Base-by-base conservation (phyloP, 441 rosid species). In the Breynia disticha region DNA sequence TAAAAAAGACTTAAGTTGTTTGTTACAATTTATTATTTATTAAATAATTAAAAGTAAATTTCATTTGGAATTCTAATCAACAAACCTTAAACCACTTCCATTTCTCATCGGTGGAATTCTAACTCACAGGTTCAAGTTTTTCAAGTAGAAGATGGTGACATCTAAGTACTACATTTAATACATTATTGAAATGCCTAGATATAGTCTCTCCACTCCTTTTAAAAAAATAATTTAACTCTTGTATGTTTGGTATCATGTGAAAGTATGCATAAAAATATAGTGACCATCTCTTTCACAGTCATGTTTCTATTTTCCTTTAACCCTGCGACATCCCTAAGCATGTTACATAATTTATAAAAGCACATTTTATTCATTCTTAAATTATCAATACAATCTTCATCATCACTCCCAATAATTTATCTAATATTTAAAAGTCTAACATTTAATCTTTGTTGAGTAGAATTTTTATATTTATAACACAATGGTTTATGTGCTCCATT, bases 11-110 rank as follows among this genome's bases (percentile, higher is more conserved):
- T n/a, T n/a, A n/a, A n/a, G n/a, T n/a, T n/a, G n/a, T n/a, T n/a
- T n/a, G n/a, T n/a, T n/a, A n/a, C n/a, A n/a, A n/a, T n/a, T n/a
- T n/a, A n/a, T n/a, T n/a, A n/a, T n/a, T n/a, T n/a, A 54, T 18
- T 60, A 16, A 24, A 44, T 55, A 56, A 38, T 38, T 49, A 21
- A 55, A n/a, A 16, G n/a, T n/a, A n/a, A n/a, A 42, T 5, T 5
- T 5, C 4, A 19, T 14, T 24, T 16, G 8, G 42, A 16, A 15
- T 46, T 47, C 46, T n/a, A n/a, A n/a, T n/a, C n/a, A n/a, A n/a
- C n/a, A n/a, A n/a, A n/a, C n/a, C n/a, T n/a, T n/a, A n/a, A 24
- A 28, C 16, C 10, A 21, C 37, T 19, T 5, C 41, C 66, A 62
- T 46, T 41, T 62, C 0, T n/a, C 16, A 19, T 62, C 22, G 3